Conservation (phyloP, 495 filamentous ascomycete genomes). For the Penicillium manginii region DNA sequence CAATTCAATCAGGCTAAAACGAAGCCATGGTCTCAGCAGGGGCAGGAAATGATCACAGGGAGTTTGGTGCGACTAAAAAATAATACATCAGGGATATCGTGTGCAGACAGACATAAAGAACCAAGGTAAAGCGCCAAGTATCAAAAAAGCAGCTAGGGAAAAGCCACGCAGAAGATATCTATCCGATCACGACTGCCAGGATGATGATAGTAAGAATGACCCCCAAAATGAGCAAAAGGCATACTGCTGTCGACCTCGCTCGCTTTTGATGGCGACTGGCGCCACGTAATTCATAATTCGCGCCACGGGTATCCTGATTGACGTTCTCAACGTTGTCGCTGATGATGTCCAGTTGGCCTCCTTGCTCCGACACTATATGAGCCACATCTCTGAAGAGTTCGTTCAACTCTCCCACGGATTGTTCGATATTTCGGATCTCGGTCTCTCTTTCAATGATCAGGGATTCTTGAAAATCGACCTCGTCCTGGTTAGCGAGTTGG, state of each 20-base stretch:
- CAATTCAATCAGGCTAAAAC: constrained; percentile 14
- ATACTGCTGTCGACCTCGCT: constrained; percentile 89
- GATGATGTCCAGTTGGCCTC: constrained; percentile 86
- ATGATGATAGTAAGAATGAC: constrained; percentile 88
- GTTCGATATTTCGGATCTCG: constrained; percentile 97
- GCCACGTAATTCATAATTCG: constrained; percentile 78
- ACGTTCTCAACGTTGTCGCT: constrained; percentile 83
- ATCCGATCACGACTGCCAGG: constrained; percentile 76
- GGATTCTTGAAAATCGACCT: constrained; percentile 97
- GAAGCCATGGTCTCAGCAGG: constrained; percentile 18
- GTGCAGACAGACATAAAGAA: constrained; percentile 26
- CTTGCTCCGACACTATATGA: constrained; percentile 93
- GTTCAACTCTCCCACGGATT: constrained; percentile 91
- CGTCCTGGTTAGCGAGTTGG: constrained; percentile 85
- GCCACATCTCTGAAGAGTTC: constrained; percentile 97
- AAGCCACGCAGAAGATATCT: constrained; percentile 12
- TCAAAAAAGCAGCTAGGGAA: constrained; percentile 4
- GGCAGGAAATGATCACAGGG: constrained; percentile 16
- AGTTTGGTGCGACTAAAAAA: constrained; percentile 1
- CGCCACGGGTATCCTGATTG: constrained; percentile 76
- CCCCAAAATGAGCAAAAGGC: constrained; percentile 85
- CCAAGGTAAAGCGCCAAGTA: constrained; percentile 6
- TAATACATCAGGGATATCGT: constrained; percentile 37
- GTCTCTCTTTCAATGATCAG: constrained; percentile 93
- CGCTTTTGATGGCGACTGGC: constrained; percentile 91